Base-by-base conservation (phyloP, 768 basidiomycete genomes). In the Panaeolus papilionaceus region DNA sequence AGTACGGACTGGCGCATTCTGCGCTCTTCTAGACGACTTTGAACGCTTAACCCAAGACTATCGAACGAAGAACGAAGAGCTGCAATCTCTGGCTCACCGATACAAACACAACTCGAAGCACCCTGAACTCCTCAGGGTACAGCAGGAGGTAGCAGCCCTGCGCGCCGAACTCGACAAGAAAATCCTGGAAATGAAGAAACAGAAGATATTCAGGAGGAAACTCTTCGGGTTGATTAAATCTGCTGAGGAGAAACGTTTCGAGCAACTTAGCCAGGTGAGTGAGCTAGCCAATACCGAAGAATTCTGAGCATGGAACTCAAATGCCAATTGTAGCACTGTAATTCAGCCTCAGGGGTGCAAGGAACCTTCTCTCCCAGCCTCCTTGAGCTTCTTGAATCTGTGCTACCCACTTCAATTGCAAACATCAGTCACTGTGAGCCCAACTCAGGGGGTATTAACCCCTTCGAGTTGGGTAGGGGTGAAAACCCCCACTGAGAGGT, bases 161-260 rank as follows among this genome's bases (percentile, higher is more conserved):
- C 33, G 12, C 2, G 11, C 47, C 1, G 26, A 26, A 12, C 23
- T 51, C 10, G 47, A 51, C 7, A 23, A 12, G 54, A 3, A 8
- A 7, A 58, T 45, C 38, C 23, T 63, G 38, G 62, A 38, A 62
- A 39, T 16, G 44, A 61, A 40, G 20, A 45, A 3, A 62, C 38
- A 40, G 61, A 61, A 26, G 66, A 65, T 39, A 33, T 58, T 58
- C 28, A 58, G 33, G 54, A 5, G 54, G 14, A 58, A 16, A 3
- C 6, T 58, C 0, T 37, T 58, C 14, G 69, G 45, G 45, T 39
- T 54, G 28, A 20, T 63, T n/a, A 63, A 40, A 14, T 8, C 44
- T 28, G 2, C 38, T 10, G 18, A 63, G 18, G 47, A 5, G 37
- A 63, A 47, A 49, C 26, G 33, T 3, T 37, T 58, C 33, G 54